Conservation (phyloP, 192 early-diverging fungal species). For the Coemansia reversa region DNA sequence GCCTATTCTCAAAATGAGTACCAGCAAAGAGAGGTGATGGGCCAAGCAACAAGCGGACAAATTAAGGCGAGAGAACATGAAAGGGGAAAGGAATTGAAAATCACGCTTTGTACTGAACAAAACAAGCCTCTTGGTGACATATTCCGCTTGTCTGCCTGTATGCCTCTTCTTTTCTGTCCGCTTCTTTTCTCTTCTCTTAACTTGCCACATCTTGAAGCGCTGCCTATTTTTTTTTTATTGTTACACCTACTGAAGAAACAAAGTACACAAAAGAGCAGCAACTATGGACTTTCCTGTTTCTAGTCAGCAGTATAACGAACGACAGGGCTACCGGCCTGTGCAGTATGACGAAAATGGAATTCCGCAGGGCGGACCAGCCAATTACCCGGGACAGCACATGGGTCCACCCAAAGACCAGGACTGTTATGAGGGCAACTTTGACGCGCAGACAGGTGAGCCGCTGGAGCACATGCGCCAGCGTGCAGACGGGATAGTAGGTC, state of each 20-base stretch:
- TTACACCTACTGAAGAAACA: neutral
- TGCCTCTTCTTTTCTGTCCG: slow-evolving; percentile 8
- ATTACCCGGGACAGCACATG: slow-evolving; percentile 27
- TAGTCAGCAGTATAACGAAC: slow-evolving; percentile 32
- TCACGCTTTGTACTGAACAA: no score
- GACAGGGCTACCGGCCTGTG: slow-evolving; percentile 16
- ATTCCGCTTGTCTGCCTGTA: no score
- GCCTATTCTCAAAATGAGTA: no score
- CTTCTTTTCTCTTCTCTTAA: slow-evolving; percentile 11
- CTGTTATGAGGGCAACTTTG: slow-evolving; percentile 55
- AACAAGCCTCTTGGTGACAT: no score
- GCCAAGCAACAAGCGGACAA: no score
- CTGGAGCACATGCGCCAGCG: slow-evolving; percentile 39
- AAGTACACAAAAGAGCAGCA: neutral
- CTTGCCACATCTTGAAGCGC: neutral
- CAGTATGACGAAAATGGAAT: slow-evolving; percentile 46
- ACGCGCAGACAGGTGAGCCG: slow-evolving; percentile 45
- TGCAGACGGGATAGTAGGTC: slow-evolving; percentile 54
- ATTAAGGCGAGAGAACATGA: no score
- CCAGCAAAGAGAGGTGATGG: no score
- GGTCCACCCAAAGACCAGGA: slow-evolving; percentile 22
- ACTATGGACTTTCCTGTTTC: slow-evolving; percentile 48
- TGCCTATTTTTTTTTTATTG: slow-evolving; percentile 3
- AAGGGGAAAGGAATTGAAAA: no score
- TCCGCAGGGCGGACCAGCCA: slow-evolving; percentile 43